Conservation (phyloP, 129 eudicot species). For the Pittosporum tobira region DNA sequence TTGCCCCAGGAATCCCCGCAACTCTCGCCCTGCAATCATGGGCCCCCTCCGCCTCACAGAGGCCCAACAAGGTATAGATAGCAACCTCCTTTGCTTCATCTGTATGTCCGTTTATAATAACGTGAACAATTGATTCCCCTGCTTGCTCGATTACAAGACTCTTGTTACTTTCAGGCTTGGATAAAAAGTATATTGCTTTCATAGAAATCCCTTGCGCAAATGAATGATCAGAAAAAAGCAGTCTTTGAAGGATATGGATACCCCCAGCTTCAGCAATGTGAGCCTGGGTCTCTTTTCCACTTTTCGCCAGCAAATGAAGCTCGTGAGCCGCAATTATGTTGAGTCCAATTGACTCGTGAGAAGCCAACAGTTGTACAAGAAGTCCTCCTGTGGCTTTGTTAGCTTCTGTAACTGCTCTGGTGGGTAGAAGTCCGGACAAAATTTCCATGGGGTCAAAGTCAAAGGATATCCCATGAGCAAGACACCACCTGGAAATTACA, state of each 20-base stretch:
- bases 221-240: not conserved
- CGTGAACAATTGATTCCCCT: not conserved
- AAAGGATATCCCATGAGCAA: not conserved
- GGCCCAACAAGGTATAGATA: not conserved
- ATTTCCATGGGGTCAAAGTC: not conserved
- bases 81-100: not conserved
- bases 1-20: not conserved
- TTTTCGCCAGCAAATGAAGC: not conserved
- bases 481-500: constrained; percentile 2
- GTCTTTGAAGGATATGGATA: not conserved
- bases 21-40: not conserved
- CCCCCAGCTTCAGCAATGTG: constrained; percentile 4
- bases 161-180: not conserved
- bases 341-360: not conserved
- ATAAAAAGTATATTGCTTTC: not conserved
- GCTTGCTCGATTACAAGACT: not conserved
- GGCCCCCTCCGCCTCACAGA: not conserved
- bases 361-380: not conserved
- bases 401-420: not conserved
- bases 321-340: not conserved
- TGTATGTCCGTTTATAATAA: not conserved
- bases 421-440: not conserved
- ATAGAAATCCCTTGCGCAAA: not conserved
- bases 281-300: not conserved
- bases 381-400: not conserved